These are phyloP conservation scores for Cinnamomum chago DNA, from an alignment of 164 flowering plant species.

Conservation along the genomic window DNA sequence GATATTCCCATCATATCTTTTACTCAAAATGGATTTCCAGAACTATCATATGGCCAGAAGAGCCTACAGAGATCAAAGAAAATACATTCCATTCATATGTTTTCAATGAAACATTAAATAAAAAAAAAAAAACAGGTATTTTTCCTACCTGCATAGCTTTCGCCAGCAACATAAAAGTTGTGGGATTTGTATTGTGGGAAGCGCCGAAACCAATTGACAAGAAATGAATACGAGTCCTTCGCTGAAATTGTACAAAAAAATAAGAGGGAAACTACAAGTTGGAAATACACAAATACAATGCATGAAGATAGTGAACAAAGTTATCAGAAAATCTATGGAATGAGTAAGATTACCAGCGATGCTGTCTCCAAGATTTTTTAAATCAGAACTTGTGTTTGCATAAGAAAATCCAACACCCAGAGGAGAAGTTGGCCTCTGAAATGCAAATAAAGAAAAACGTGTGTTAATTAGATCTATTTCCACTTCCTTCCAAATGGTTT, in stretches of 20 bases:
- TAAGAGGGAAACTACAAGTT: not conserved
- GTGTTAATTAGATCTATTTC: no score
- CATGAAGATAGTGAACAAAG: not conserved
- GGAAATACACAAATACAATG: not conserved
- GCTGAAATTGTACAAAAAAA: slow-evolving; percentile 30
- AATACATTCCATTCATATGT: not conserved
- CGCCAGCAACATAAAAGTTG: slow-evolving; percentile 76
- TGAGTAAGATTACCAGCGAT: slow-evolving; percentile 1
- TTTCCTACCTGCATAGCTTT: slow-evolving; percentile 72
- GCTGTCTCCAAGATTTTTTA: slow-evolving; percentile 5
- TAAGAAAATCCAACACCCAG: slow-evolving; percentile 23
- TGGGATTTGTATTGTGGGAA: slow-evolving; percentile 70
- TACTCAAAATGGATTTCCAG: no score
- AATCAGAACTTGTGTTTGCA: slow-evolving; percentile 13
- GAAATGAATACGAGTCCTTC: slow-evolving; percentile 50
- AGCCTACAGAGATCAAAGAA: no score
- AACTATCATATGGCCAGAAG: no score
- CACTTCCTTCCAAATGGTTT: no score
- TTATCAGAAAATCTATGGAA: no score
- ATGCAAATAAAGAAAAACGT: no score
- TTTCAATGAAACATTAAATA: not conserved
- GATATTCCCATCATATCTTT: no score
- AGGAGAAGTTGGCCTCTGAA: slow-evolving; percentile 21
- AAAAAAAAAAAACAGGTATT: not conserved
- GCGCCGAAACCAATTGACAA: slow-evolving; percentile 67